Percentiles rank a stretch among this genome's conserved stretches.
Evolutionary conservation across 371 early-diverging fungal species (phyloP).

Genomic region (Mucor irregularis): DNA sequence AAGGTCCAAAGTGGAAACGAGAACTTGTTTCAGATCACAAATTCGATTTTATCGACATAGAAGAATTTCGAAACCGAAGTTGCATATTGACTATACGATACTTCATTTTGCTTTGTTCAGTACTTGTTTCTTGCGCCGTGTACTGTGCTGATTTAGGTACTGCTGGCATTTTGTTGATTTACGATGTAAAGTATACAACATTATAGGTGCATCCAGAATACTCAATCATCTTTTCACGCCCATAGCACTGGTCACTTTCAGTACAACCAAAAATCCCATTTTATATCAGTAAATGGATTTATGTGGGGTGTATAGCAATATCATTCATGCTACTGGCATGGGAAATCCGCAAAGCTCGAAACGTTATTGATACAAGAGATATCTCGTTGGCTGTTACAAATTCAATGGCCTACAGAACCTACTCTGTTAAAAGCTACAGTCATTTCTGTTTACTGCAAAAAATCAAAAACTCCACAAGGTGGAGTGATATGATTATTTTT

Average conservation of each 20-base stretch:
- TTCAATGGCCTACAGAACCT: constrained; percentile 70
- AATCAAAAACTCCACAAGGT: constrained; percentile 67
- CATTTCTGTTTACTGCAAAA: constrained; percentile 83
- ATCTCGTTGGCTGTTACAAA: constrained; percentile 81
- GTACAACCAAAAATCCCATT: constrained; percentile 41
- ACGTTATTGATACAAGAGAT: constrained; percentile 68
- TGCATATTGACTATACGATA: constrained; percentile 54
- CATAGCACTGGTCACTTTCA: constrained; percentile 36
- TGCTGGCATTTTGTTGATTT: constrained; percentile 57
- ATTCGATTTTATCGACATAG: constrained; percentile 85
- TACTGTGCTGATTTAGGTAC: constrained; percentile 75
- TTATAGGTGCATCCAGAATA: neutral
- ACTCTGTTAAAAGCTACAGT: constrained; percentile 59
- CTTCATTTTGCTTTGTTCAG: constrained; percentile 60
- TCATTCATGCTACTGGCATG: constrained; percentile 70
- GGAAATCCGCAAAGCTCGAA: constrained; percentile 72
- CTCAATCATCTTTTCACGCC: neutral
- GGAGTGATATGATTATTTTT: constrained; percentile 75
- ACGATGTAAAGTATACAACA: constrained; percentile 22
- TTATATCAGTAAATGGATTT: constrained; percentile 62
- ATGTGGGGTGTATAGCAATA: constrained; percentile 66
- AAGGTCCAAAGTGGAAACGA: constrained; percentile 73
- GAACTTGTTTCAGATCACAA: constrained; percentile 84
- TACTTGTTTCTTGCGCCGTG: constrained; percentile 74
- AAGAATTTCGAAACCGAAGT: constrained; percentile 65